Percentiles rank a stretch among this genome's conserved stretches.
Conservation (phyloP, 805 yeast genomes). For the Metschnikowia lachancei region DNA sequence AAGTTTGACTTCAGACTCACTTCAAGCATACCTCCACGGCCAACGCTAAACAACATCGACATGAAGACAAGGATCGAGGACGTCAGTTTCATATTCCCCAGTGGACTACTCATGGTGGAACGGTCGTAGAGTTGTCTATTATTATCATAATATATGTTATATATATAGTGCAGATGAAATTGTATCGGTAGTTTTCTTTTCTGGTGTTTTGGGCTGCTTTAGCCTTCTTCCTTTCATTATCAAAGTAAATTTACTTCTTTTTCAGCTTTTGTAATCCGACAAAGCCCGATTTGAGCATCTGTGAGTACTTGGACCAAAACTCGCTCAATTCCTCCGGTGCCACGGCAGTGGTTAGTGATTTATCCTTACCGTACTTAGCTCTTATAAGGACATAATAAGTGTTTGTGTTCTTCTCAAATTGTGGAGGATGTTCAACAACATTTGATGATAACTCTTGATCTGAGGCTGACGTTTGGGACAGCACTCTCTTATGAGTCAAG, state of each 20-base stretch:
- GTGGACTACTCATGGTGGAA: conserved; percentile 61
- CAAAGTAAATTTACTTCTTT: conserved; percentile 42
- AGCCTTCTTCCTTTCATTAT: too few species aligned
- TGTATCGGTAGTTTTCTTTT: too few species aligned
- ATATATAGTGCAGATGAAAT: too few species aligned
- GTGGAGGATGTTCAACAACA: conserved; percentile 23
- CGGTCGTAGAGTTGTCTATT: conserved; percentile 9
- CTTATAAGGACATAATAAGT: conserved; percentile 67
- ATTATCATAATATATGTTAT: conserved; percentile 2
- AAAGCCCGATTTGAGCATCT: conserved; percentile 66
- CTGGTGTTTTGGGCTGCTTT: too few species aligned
- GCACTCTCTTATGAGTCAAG: conserved; percentile 56
- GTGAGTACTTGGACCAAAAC: conserved; percentile 78
- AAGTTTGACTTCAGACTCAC: conserved; percentile 31
- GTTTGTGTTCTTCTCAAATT: conserved; percentile 23
- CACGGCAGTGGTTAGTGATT: conserved; percentile 73
- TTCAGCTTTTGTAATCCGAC: conserved; percentile 51
- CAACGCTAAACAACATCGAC: conserved; percentile 27
- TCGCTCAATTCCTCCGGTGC: conserved; percentile 55
- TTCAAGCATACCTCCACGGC: conserved; percentile 41
- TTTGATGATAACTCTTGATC: conserved; percentile 35
- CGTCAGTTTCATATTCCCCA: conserved; percentile 49
- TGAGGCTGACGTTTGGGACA: conserved; percentile 15
- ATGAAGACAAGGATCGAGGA: conserved; percentile 51
- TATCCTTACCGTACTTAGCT: conserved; percentile 34